Percentiles rank a stretch among this genome's conserved stretches.
phyloP scores from a whole-genome alignment of 1,139 yeast genomes.

The Candida labiduridarum region DNA sequence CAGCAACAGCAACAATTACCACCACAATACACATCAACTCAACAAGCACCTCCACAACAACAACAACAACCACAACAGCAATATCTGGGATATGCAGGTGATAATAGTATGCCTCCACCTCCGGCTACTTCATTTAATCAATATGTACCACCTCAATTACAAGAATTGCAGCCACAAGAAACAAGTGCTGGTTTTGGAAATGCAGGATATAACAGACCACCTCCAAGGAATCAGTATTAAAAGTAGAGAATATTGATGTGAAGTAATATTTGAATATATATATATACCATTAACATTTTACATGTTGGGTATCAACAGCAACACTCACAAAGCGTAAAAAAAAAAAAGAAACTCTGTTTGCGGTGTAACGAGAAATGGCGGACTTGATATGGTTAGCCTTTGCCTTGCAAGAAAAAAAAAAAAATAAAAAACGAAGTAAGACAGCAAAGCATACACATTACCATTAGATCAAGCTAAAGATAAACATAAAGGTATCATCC shows the following conservation, averaged over 20 bases:
- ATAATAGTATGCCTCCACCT: not conserved
- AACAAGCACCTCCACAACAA: conserved; percentile 3
- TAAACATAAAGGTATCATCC: too few relatives aligned
- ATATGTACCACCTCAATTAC: conserved; percentile 7
- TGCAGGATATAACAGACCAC: conserved; percentile 15
- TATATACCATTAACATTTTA: not conserved
- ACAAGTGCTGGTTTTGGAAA: conserved; percentile 44
- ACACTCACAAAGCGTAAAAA: not conserved
- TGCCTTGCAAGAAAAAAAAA: not conserved
- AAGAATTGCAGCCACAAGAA: conserved; percentile 30
- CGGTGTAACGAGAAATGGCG: not conserved
- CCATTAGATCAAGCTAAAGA: too few relatives aligned
- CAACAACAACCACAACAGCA: conserved; percentile 4
- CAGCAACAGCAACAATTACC: conserved; percentile 18
- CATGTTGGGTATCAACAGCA: too few relatives aligned
- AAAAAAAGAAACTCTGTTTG: not conserved
- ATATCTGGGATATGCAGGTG: conserved; percentile 3
- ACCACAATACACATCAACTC: not conserved
- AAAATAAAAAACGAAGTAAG: not conserved
- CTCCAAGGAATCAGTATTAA: not conserved
- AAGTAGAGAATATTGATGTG: too few relatives aligned
- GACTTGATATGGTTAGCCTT: not conserved
- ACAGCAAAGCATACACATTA: not conserved
- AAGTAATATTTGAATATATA: not conserved
- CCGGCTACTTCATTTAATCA: conserved; percentile 8